Conservation (phyloP, 352 stramenopile species). For the Globisporangium cystogenes region DNA sequence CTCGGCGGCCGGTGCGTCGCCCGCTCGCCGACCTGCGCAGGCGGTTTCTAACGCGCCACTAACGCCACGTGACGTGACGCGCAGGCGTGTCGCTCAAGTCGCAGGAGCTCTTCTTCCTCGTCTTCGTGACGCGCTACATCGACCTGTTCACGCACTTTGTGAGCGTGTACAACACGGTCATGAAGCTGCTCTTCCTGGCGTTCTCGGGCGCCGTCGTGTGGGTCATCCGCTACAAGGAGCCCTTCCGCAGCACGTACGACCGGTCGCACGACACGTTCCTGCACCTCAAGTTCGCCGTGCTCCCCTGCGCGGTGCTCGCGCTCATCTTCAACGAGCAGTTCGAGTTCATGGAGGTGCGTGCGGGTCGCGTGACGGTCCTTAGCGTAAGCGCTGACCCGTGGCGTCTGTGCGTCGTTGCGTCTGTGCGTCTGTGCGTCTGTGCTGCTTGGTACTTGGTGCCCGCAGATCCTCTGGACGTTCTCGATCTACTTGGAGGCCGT, state of each 20-base stretch:
- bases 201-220: constrained; percentile 97
- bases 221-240: constrained; percentile 95
- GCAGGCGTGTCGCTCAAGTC: constrained; percentile 98
- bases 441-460: neutral
- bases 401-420: neutral
- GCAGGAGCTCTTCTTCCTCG: constrained; percentile 98
- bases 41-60: neutral
- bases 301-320: constrained; percentile 94
- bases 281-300: constrained; percentile 96
- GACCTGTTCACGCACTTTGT: constrained; percentile 97
- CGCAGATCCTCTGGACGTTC: constrained; percentile 97
- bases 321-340: constrained; percentile 94
- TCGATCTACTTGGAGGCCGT: constrained; percentile 99
- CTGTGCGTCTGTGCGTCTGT: neutral
- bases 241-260: constrained; percentile 98
- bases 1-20: constrained; percentile 57
- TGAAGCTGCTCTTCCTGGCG: constrained; percentile 99
- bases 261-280: constrained; percentile 99
- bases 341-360: constrained; percentile 78
- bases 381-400: too few relatives aligned
- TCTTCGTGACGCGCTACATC: constrained; percentile 98
- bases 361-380: too few relatives aligned
- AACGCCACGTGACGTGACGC: too few relatives aligned
- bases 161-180: constrained; percentile 97
- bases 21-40: neutral